Evolutionary conservation across 805 yeast species (phyloP).

Genomic region (Candida nitratophila): DNA sequence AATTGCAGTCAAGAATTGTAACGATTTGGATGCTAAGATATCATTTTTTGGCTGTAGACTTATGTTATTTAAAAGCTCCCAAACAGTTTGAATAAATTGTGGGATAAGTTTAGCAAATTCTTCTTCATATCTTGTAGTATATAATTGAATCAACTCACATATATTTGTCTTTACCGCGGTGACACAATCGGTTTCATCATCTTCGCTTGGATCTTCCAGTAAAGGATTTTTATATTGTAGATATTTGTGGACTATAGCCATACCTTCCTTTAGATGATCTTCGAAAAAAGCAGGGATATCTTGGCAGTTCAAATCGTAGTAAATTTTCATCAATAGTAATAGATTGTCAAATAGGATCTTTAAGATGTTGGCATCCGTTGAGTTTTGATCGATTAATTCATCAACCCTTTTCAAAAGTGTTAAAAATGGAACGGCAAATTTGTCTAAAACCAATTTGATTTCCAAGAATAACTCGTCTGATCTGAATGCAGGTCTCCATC

Average conservation of each 20-base stretch:
- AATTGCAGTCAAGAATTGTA: conserved; percentile 77
- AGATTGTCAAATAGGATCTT: conserved; percentile 60
- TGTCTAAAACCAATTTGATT: conserved; percentile 77
- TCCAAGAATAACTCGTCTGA: conserved; percentile 86
- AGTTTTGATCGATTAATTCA: conserved; percentile 42
- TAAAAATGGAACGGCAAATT: conserved; percentile 76
- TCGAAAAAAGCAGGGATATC: conserved; percentile 98
- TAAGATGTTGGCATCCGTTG: conserved; percentile 42
- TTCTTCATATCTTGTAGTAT: conserved; percentile 87
- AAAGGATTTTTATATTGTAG: conserved; percentile 51
- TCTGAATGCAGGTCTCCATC: conserved; percentile 94
- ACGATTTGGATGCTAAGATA: conserved; percentile 70
- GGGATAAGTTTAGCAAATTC: conserved; percentile 76
- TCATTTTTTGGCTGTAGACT: conserved; percentile 77
- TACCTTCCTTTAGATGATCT: conserved; percentile 71
- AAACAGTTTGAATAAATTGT: conserved; percentile 72
- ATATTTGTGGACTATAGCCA: conserved; percentile 79
- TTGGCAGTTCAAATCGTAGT: conserved; percentile 92
- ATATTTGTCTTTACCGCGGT: conserved; percentile 74
- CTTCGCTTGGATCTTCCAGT: conserved; percentile 52
- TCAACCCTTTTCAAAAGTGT: conserved; percentile 64
- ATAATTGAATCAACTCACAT: conserved; percentile 77
- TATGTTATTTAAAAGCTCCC: conserved; percentile 64
- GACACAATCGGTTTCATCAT: conserved; percentile 60
- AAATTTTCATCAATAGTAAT: conserved; percentile 67